phyloP scores from a whole-genome alignment of 2,329 filamentous ascomycete genomes.

The Escovopsis sp. region DNA sequence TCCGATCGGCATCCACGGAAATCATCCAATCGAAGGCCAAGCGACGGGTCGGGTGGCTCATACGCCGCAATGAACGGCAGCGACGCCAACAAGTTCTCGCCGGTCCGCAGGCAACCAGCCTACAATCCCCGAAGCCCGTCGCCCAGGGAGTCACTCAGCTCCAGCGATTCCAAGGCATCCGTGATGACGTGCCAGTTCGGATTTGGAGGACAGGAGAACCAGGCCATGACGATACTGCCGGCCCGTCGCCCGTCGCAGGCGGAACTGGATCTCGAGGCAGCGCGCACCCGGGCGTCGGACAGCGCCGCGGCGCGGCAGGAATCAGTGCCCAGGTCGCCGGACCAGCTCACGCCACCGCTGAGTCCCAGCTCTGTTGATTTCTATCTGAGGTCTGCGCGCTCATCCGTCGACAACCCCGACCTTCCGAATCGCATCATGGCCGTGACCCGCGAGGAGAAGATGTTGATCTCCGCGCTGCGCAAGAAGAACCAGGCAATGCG shows the following conservation, averaged over 20 bases:
- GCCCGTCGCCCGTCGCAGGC: constrained; percentile 11
- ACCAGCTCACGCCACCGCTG: constrained; percentile 33
- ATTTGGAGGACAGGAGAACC: constrained; percentile 25
- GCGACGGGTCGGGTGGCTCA: constrained; percentile 25
- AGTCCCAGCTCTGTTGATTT: constrained; percentile 39
- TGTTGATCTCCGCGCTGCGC: constrained; percentile 41
- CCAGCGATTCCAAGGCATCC: constrained; percentile 24
- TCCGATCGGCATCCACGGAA: constrained; percentile 6
- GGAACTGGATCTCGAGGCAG: constrained; percentile 11
- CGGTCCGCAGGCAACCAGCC: constrained; percentile 6
- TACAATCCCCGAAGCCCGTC: constrained; percentile 13
- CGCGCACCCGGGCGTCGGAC: neutral
- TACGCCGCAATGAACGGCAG: constrained; percentile 26
- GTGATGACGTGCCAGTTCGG: constrained; percentile 17
- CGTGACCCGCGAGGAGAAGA: constrained; percentile 43
- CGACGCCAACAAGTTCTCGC: constrained; percentile 10
- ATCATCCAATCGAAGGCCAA: constrained; percentile 24
- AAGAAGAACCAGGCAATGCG: constrained; percentile 43
- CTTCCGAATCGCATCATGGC: constrained; percentile 35
- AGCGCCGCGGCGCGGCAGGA: constrained; percentile 6
- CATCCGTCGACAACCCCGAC: constrained; percentile 19
- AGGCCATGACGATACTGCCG: constrained; percentile 23
- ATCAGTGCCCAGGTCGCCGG: constrained; percentile 14
- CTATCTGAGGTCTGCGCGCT: constrained; percentile 24
- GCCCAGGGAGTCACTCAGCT: constrained; percentile 19